Percentiles rank a stretch among this genome's conserved stretches.
These are phyloP conservation scores for Candida nonsorbophila DNA, from an alignment of 805 yeast species.

Conservation along the genomic window DNA sequence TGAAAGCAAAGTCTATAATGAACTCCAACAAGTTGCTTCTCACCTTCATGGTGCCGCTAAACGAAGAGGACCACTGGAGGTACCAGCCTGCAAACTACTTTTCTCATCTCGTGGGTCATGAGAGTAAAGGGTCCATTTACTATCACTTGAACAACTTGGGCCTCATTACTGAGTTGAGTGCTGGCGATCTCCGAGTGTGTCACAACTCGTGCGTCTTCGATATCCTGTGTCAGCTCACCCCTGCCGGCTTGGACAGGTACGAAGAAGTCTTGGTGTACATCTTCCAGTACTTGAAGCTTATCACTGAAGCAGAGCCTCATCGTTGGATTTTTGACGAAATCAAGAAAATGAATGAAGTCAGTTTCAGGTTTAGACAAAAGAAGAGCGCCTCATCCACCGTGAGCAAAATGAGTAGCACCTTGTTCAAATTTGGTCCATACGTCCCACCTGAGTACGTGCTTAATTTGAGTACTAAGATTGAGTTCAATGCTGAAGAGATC, in stretches of 20 bases:
- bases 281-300: slow-evolving; percentile 70
- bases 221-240: slow-evolving; percentile 73
- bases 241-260: slow-evolving; percentile 62
- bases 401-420: slow-evolving; percentile 54
- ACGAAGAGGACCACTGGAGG: slow-evolving; percentile 54
- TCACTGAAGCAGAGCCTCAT: slow-evolving; percentile 55
- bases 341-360: slow-evolving; percentile 57
- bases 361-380: slow-evolving; percentile 80
- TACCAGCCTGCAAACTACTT: slow-evolving; percentile 65
- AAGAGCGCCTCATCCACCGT: slow-evolving; percentile 66
- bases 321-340: slow-evolving; percentile 80
- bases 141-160: slow-evolving; percentile 63
- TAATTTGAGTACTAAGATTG: slow-evolving; percentile 50
- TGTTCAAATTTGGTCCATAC: slow-evolving; percentile 44
- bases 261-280: slow-evolving; percentile 50
- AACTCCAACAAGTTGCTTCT: slow-evolving; percentile 65
- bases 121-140: slow-evolving; percentile 80
- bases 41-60: slow-evolving; percentile 72
- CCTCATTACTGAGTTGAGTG: slow-evolving; percentile 75
- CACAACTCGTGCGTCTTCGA: slow-evolving; percentile 63
- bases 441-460: slow-evolving; percentile 66
- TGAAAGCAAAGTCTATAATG: slow-evolving; percentile 77
- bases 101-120: slow-evolving; percentile 89
- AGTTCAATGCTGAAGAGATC: slow-evolving; percentile 54
- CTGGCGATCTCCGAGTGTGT: slow-evolving; percentile 65